Evolutionary conservation across 495 filamentous ascomycete genomes (phyloP).

Genomic region (Penicillium manginii): DNA sequence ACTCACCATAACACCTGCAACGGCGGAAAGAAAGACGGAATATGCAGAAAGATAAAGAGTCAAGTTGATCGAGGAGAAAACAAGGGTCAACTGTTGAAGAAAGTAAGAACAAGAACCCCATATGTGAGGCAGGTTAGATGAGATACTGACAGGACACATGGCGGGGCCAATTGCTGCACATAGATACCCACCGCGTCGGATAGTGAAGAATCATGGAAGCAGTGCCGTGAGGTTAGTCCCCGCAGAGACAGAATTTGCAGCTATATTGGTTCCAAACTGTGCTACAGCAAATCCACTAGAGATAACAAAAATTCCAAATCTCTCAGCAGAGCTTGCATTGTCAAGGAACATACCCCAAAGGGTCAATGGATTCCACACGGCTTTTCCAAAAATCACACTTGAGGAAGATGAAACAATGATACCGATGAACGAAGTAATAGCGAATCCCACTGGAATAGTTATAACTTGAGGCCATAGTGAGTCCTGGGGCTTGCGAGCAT

Average conservation of each 20-base stretch:
- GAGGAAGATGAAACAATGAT: constrained; percentile 89
- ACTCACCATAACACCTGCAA: constrained; percentile 82
- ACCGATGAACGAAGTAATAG: constrained; percentile 84
- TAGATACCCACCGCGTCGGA: constrained; percentile 84
- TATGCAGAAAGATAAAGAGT: constrained; percentile 89
- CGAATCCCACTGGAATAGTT: constrained; percentile 82
- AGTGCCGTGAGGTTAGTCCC: constrained; percentile 89
- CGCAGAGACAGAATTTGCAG: constrained; percentile 84
- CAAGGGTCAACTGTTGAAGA: constrained; percentile 65
- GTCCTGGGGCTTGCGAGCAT: constrained; percentile 76
- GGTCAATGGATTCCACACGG: constrained; percentile 85
- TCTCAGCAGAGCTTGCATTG: constrained; percentile 69
- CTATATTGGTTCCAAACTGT: constrained; percentile 89
- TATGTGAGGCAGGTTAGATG: background rate
- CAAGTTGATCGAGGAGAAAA: constrained; percentile 76
- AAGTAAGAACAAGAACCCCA: background rate
- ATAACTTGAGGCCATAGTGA: constrained; percentile 82
- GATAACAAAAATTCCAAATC: constrained; percentile 87
- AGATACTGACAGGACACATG: constrained; percentile 68
- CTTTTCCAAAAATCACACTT: constrained; percentile 68
- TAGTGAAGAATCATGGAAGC: constrained; percentile 80
- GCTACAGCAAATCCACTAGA: constrained; percentile 77
- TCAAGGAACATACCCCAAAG: constrained; percentile 72
- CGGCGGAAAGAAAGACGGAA: constrained; percentile 86
- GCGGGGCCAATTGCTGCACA: constrained; percentile 79